Evolutionary conservation across 805 yeast species (phyloP).

Genomic region (Metschnikowia bowlesiae): DNA sequence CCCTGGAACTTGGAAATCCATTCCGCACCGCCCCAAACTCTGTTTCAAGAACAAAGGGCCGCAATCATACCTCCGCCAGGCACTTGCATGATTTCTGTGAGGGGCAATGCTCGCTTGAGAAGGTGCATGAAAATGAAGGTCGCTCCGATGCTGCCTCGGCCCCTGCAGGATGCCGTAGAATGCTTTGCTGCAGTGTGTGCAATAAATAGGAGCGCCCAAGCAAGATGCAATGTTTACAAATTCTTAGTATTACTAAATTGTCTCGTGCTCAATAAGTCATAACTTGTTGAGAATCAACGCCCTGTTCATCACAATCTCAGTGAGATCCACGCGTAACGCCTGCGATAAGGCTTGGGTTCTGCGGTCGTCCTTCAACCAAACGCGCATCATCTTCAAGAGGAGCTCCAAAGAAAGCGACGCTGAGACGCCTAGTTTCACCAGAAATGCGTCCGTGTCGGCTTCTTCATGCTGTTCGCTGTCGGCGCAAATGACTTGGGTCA

Average conservation of each 20-base stretch:
- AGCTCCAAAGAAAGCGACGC: conserved; percentile 21
- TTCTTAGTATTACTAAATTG: not conserved
- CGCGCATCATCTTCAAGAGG: conserved; percentile 21
- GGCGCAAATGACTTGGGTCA: conserved; percentile 16
- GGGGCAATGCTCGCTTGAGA: not conserved
- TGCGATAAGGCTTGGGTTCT: conserved; percentile 18
- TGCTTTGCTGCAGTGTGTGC: not conserved
- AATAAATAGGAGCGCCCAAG: not conserved
- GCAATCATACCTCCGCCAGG: not conserved
- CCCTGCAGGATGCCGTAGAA: not conserved
- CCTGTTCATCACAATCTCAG: conserved; percentile 28
- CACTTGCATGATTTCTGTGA: conserved; percentile 1
- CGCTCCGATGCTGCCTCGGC: not conserved
- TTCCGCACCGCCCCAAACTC: not conserved
- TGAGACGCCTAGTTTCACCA: conserved; percentile 4
- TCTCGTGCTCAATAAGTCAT: conserved; percentile 1
- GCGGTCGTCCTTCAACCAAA: conserved; percentile 29
- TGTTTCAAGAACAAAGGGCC: not conserved
- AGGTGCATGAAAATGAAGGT: not conserved
- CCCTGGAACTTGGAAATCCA: not conserved
- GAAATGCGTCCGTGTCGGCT: not conserved
- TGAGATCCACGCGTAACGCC: conserved; percentile 24
- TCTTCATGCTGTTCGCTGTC: conserved; percentile 14
- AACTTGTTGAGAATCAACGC: conserved; percentile 31
- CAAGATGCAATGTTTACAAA: not conserved